These are phyloP conservation scores for Flagelloscypha sp. DNA, from an alignment of 768 basidiomycete species.

Conservation along the genomic window DNA sequence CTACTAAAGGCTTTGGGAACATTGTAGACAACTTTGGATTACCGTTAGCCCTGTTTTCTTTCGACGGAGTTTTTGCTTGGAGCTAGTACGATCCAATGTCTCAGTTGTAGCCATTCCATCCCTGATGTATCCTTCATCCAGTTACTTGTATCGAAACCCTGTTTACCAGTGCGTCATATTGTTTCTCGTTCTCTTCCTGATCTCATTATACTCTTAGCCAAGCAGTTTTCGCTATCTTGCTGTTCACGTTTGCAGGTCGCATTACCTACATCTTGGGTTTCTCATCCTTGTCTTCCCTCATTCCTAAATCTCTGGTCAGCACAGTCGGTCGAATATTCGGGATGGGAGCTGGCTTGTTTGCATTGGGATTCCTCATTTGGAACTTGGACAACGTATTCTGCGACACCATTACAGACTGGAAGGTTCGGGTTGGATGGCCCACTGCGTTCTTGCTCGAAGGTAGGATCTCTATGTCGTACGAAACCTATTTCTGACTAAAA, in stretches of 20 bases:
- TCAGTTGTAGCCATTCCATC: conserved; percentile 1
- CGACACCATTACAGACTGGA: conserved; percentile 45
- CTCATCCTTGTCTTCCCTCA: conserved; percentile 28
- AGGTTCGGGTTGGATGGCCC: conserved; percentile 53
- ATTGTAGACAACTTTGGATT: conserved; percentile 26
- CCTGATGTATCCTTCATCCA: conserved; percentile 17
- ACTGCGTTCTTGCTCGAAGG: conserved; percentile 60
- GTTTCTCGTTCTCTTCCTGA: too few species aligned
- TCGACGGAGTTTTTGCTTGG: conserved; percentile 56
- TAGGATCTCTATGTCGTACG: conserved; percentile 11
- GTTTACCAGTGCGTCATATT: too few species aligned
- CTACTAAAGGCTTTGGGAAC: conserved; percentile 39
- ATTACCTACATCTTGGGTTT: conserved; percentile 43
- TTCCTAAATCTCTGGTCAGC: conserved; percentile 34
- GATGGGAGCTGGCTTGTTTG: conserved; percentile 48
- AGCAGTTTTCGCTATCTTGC: conserved; percentile 55
- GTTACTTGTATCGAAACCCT: conserved; percentile 62
- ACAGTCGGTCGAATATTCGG: conserved; percentile 38
- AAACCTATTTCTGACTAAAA: not conserved
- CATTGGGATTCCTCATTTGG: conserved; percentile 65
- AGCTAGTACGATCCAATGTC: conserved; percentile 52
- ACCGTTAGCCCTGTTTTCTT: conserved; percentile 33
- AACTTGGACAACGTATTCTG: conserved; percentile 80
- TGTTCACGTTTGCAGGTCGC: conserved; percentile 41
- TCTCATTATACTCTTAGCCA: too few species aligned